phyloP scores from a whole-genome alignment of 208 protist genomes.

The Blastocrithidia nonstop region DNA sequence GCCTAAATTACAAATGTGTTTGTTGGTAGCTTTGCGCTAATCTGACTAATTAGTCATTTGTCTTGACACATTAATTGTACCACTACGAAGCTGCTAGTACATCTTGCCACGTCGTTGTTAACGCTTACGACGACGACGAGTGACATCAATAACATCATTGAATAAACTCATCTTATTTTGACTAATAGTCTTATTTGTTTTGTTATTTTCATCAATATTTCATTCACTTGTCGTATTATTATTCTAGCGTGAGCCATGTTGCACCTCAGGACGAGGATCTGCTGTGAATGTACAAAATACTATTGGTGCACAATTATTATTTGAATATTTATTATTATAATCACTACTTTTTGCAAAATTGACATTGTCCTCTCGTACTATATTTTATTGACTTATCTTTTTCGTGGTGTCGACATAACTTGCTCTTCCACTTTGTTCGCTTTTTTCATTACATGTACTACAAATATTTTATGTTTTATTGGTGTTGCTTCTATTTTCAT shows the following conservation, averaged over 20 bases:
- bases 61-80: conserved; percentile 12
- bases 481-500: not conserved
- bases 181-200: too few relatives aligned
- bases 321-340: too few relatives aligned
- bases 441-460: not conserved
- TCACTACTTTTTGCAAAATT: too few relatives aligned
- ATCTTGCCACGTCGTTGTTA: conserved; percentile 39
- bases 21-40: not conserved
- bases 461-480: not conserved
- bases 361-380: too few relatives aligned
- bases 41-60: conserved; percentile 6
- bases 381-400: too few relatives aligned
- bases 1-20: not conserved
- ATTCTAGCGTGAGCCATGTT: too few relatives aligned
- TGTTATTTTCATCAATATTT: too few relatives aligned
- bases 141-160: conserved; percentile 13
- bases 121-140: conserved; percentile 25
- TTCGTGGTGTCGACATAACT: too few relatives aligned
- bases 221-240: too few relatives aligned
- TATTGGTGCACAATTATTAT: too few relatives aligned
- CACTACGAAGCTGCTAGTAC: conserved; percentile 63
- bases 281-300: conserved; percentile 64
- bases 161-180: conserved; percentile 31
- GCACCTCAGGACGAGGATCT: conserved; percentile 29
- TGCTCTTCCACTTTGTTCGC: not conserved